These are phyloP conservation scores for Cladophialophora carrionii DNA, from an alignment of 2,329 filamentous ascomycete species.

Conservation along the genomic window DNA sequence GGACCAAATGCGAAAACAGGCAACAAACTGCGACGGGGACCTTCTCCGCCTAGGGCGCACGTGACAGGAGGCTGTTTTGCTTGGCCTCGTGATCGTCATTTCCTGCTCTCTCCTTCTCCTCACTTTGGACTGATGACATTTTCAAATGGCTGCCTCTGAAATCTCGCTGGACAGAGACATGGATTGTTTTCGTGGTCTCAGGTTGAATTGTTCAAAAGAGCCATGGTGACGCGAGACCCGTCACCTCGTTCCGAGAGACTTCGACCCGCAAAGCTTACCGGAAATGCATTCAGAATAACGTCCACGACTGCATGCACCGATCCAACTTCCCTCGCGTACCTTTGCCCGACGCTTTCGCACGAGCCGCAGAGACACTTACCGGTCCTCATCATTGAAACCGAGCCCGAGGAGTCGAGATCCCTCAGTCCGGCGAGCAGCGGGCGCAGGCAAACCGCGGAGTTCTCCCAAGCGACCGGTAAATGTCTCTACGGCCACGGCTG, in stretches of 20 bases:
- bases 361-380: not conserved
- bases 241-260: not conserved
- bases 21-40: not conserved
- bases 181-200: not conserved
- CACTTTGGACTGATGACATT: not conserved
- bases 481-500: not conserved
- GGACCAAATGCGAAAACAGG: not conserved
- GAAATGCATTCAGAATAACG: not conserved
- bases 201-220: not conserved
- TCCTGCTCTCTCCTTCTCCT: constrained; percentile 1
- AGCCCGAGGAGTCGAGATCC: not conserved
- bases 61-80: not conserved
- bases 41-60: not conserved
- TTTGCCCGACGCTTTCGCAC: not conserved
- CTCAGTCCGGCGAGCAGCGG: not conserved
- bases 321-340: not conserved
- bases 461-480: not conserved
- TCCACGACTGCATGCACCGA: not conserved
- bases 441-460: constrained; percentile 12
- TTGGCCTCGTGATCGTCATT: constrained; percentile 1
- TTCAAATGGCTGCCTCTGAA: not conserved
- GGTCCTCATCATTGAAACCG: not conserved
- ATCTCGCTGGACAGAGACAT: not conserved
- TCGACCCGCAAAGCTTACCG: not conserved
- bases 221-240: not conserved